Conservation (phyloP, 2,329 filamentous ascomycete species). For the Penicillium psychrosexuale region DNA sequence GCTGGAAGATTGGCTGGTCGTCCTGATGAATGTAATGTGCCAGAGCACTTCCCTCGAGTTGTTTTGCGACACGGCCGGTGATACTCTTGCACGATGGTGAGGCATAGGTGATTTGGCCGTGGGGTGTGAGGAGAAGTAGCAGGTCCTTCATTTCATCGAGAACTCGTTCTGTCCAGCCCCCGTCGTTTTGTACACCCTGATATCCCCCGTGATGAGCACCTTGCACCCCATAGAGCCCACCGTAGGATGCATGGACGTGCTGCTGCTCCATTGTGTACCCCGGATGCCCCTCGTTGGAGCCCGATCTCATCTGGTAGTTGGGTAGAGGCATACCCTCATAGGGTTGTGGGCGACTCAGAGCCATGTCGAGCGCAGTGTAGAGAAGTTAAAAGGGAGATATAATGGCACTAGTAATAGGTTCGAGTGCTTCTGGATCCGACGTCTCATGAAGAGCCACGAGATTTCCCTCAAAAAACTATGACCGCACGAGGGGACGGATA, state of each 20-base stretch:
- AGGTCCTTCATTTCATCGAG: constrained; percentile 88
- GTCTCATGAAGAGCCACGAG: not conserved
- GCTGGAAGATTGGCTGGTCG: constrained; percentile 76
- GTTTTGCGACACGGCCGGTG: constrained; percentile 69
- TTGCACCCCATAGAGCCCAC: constrained; percentile 13
- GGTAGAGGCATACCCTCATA: constrained; percentile 12
- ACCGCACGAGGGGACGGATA: not conserved
- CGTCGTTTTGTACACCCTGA: constrained; percentile 56
- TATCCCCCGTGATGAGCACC: constrained; percentile 11
- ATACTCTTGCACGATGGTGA: constrained; percentile 72
- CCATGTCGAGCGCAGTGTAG: constrained; percentile 9
- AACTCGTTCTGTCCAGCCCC: constrained; percentile 83
- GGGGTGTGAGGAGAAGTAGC: constrained; percentile 78
- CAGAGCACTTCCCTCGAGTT: constrained; percentile 72
- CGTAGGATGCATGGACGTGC: constrained; percentile 10
- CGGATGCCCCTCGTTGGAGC: constrained; percentile 12
- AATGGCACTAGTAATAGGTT: not conserved
- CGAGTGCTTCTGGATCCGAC: not conserved
- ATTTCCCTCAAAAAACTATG: not conserved
- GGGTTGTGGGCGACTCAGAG: constrained; percentile 11
- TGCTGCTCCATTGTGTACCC: constrained; percentile 11
- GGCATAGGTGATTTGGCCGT: constrained; percentile 80
- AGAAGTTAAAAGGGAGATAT: not conserved
- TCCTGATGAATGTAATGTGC: constrained; percentile 82
- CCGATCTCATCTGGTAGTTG: constrained; percentile 5